These are phyloP conservation scores for Intubia oerlemansii DNA, from an alignment of 2,329 filamentous ascomycete genomes.

Conservation along the genomic window DNA sequence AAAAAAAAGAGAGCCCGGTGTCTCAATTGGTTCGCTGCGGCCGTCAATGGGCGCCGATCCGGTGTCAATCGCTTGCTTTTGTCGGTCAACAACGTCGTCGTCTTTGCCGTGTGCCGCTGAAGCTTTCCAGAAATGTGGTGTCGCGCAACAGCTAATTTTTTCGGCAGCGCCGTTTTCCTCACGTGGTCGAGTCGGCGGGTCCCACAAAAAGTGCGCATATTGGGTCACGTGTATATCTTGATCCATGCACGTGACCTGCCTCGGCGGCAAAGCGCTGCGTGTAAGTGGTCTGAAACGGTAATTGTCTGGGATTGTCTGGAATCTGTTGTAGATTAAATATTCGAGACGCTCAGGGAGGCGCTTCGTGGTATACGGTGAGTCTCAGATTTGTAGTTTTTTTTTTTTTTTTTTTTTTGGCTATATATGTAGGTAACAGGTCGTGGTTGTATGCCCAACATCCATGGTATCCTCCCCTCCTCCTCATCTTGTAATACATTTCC, in stretches of 20 bases:
- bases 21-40: constrained; percentile 1
- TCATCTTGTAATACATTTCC: not conserved
- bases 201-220: too few relatives aligned
- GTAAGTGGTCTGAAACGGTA: too few relatives aligned
- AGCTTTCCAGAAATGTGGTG: too few relatives aligned
- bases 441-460: too few relatives aligned
- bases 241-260: too few relatives aligned
- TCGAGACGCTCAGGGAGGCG: constrained; percentile 4
- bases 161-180: not conserved
- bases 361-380: constrained; percentile 1
- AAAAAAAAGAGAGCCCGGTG: too few relatives aligned
- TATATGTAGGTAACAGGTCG: too few relatives aligned
- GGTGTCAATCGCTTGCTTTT: not conserved
- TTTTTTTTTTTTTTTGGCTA: not conserved
- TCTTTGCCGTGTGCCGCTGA: constrained; percentile 1
- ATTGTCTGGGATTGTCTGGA: too few relatives aligned
- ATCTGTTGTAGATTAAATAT: too few relatives aligned
- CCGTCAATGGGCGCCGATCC: not conserved
- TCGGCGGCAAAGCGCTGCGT: too few relatives aligned
- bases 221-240: too few relatives aligned
- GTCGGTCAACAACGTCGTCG: not conserved
- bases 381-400: not conserved
- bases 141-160: constrained; percentile 7
- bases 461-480: too few relatives aligned
- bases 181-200: not conserved